These are phyloP conservation scores for Fraxinus excelsior DNA, from an alignment of 257 asterid species.

Conservation along the genomic window DNA sequence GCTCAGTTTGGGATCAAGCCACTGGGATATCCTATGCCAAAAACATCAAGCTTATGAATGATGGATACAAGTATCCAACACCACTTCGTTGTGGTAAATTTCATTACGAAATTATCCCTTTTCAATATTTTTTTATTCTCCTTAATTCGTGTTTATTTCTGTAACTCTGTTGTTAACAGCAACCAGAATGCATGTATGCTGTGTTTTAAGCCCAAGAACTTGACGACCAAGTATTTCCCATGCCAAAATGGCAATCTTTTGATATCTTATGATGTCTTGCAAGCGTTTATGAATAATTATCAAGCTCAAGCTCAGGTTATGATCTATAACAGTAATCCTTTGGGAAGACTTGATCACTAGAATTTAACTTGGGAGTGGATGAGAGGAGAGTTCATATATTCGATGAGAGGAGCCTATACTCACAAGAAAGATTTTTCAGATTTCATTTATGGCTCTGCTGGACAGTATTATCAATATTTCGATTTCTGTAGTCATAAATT, in stretches of 20 bases:
- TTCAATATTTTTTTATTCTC: not conserved
- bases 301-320: conserved; percentile 51
- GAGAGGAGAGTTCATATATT: conserved; percentile 58
- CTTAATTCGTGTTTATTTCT: not conserved
- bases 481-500: conserved; percentile 56
- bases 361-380: conserved; percentile 79
- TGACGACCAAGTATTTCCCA: conserved; percentile 42
- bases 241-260: conserved; percentile 53
- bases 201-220: conserved; percentile 39
- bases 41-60: conserved; percentile 46
- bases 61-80: conserved; percentile 60
- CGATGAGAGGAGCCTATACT: conserved; percentile 62
- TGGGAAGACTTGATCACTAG: conserved; percentile 75
- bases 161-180: conserved; percentile 29
- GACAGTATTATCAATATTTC: conserved; percentile 42
- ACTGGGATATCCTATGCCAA: conserved; percentile 60
- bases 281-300: conserved; percentile 50
- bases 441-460: conserved; percentile 57
- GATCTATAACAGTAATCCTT: conserved; percentile 54
- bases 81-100: conserved; percentile 39
- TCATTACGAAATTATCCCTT: not conserved
- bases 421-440: conserved; percentile 45
- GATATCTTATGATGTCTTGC: conserved; percentile 49
- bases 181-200: conserved; percentile 45
- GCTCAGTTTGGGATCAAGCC: conserved; percentile 55